Conservation (phyloP, 768 basidiomycete species). For the Rhodotorula toruloides region DNA sequence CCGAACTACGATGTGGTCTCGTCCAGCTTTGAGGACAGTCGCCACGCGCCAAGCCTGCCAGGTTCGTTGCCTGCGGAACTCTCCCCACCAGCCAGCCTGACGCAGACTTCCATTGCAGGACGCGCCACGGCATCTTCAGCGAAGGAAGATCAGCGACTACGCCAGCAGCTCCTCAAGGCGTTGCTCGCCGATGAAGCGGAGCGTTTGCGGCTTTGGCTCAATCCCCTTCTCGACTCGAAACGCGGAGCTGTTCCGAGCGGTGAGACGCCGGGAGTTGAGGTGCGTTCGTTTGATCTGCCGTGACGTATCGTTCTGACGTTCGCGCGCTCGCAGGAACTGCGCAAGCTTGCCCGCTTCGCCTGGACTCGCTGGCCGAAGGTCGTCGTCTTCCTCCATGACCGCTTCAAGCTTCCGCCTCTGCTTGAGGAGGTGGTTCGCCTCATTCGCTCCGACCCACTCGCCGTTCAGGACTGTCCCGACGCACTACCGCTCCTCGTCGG, state of each 20-base stretch:
- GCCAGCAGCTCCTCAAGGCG: slow-evolving; percentile 70
- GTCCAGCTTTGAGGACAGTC: slow-evolving; percentile 51
- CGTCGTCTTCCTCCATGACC: slow-evolving; percentile 75
- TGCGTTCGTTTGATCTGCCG: background rate
- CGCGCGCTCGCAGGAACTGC: slow-evolving; percentile 55
- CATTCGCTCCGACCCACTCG: slow-evolving; percentile 65
- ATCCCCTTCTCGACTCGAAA: slow-evolving; percentile 70
- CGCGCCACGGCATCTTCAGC: slow-evolving; percentile 53
- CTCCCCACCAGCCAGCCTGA: background rate
- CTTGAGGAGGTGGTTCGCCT: slow-evolving; percentile 68
- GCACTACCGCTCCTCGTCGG: slow-evolving; percentile 75
- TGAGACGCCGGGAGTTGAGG: slow-evolving; percentile 16
- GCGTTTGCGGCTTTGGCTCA: slow-evolving; percentile 80
- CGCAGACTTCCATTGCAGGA: slow-evolving; percentile 25
- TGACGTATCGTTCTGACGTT: background rate
- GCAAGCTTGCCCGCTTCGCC: slow-evolving; percentile 59
- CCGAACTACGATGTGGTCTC: slow-evolving; percentile 15
- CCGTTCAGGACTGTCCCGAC: slow-evolving; percentile 70
- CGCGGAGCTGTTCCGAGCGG: slow-evolving; percentile 56
- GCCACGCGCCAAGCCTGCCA: slow-evolving; percentile 28
- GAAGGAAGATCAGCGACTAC: slow-evolving; percentile 57
- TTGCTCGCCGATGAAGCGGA: slow-evolving; percentile 87
- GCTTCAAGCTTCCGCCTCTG: slow-evolving; percentile 67
- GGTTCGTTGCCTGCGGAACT: slow-evolving; percentile 41
- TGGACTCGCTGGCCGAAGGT: slow-evolving; percentile 82